Evolutionary conservation across 257 asterid species (phyloP).

Genomic region (Jaltomata sinuosa): DNA sequence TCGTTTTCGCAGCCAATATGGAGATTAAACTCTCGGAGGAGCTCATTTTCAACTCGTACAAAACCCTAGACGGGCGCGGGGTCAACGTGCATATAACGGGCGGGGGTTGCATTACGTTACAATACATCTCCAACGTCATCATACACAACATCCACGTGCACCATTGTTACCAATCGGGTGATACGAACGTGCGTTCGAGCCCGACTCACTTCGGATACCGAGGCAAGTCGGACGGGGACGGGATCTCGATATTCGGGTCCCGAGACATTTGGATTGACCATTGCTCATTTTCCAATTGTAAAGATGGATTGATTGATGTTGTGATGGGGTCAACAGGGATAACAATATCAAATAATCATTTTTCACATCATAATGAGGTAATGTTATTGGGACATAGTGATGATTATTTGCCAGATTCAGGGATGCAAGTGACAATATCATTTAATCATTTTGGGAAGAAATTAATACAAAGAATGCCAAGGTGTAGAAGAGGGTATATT

Average conservation of each 20-base stretch:
- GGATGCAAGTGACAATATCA: constrained; percentile 79
- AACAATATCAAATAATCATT: constrained; percentile 53
- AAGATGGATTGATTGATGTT: constrained; percentile 61
- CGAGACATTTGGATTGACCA: constrained; percentile 71
- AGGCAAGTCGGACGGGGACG: constrained; percentile 57
- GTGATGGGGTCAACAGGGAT: constrained; percentile 74
- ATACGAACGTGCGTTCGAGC: constrained; percentile 54
- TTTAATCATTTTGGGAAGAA: constrained; percentile 57
- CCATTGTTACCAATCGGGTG: constrained; percentile 52
- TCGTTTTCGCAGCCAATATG: constrained; percentile 57
- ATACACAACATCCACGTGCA: constrained; percentile 65
- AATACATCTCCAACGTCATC: constrained; percentile 44
- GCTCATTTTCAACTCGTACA: constrained; percentile 62
- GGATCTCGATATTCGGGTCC: constrained; percentile 56
- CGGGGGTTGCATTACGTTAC: constrained; percentile 66
- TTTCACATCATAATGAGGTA: constrained; percentile 65
- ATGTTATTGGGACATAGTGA: constrained; percentile 72
- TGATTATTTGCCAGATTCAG: constrained; percentile 56
- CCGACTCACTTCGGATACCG: constrained; percentile 67
- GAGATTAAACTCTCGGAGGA: constrained; percentile 50
- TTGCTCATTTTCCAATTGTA: constrained; percentile 55
- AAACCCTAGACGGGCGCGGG: constrained; percentile 66
- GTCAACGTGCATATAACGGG: constrained; percentile 51
- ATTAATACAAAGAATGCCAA: constrained; percentile 68
- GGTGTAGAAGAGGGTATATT: constrained; percentile 69